phyloP scores from a whole-genome alignment of 257 asterid genomes.

The Penstemon barbatus region DNA sequence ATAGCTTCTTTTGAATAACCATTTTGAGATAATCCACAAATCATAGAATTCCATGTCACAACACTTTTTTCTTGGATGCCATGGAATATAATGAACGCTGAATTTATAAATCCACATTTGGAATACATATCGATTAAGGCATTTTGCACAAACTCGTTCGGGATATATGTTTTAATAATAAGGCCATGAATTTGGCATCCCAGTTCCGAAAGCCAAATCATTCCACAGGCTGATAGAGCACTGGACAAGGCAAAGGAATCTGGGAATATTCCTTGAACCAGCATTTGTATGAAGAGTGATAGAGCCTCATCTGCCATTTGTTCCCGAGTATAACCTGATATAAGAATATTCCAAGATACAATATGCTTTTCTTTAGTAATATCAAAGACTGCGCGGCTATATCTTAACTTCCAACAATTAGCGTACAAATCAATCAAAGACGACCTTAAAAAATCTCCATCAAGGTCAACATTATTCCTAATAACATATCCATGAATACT shows the following conservation, averaged over 20 bases:
- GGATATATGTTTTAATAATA: constrained; percentile 47
- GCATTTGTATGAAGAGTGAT: constrained; percentile 64
- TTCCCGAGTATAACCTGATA: constrained; percentile 69
- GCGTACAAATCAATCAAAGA: constrained; percentile 79
- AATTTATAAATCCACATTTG: constrained; percentile 55
- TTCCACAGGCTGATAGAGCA: constrained; percentile 74
- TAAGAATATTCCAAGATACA: constrained; percentile 83
- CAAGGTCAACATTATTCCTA: constrained; percentile 44
- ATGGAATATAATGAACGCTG: constrained; percentile 52
- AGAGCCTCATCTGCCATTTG: constrained; percentile 59
- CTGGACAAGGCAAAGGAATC: constrained; percentile 77
- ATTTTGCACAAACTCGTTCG: constrained; percentile 68
- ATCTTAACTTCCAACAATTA: constrained; percentile 57
- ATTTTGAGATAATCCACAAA: constrained; percentile 73
- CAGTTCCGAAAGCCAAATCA: constrained; percentile 42
- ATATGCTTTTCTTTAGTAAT: constrained; percentile 44
- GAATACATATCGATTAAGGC: constrained; percentile 81
- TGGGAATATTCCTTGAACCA: constrained; percentile 48
- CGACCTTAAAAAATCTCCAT: constrained; percentile 61
- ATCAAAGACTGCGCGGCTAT: constrained; percentile 48
- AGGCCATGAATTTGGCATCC: constrained; percentile 74
- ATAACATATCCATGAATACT: constrained; percentile 63
- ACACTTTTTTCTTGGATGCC: constrained; percentile 39
- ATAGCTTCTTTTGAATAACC: constrained; percentile 65
- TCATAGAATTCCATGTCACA: constrained; percentile 84